phyloP scores from a whole-genome alignment of 805 yeast genomes.

The Metschnikowia colocasiae region DNA sequence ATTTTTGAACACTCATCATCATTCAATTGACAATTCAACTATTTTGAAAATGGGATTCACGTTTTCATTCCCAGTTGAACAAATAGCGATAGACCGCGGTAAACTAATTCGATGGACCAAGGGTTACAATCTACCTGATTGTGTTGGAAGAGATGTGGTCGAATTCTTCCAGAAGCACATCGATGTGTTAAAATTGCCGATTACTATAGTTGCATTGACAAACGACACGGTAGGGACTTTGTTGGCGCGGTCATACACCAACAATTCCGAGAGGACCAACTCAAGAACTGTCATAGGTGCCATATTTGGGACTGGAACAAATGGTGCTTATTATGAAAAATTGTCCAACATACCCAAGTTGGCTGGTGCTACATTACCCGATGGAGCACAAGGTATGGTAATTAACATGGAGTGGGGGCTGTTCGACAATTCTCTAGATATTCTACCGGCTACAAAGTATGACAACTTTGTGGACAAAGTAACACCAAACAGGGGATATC shows the following conservation, averaged over 20 bases:
- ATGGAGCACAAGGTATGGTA: slow-evolving; percentile 58
- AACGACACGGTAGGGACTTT: slow-evolving; percentile 96
- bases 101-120: slow-evolving; percentile 92
- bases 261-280: slow-evolving; percentile 55
- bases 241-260: slow-evolving; percentile 79
- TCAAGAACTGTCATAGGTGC: slow-evolving; percentile 83
- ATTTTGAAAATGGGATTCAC: slow-evolving; percentile 83
- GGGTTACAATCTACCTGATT: slow-evolving; percentile 84
- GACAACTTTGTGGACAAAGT: slow-evolving; percentile 67
- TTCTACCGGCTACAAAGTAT: slow-evolving; percentile 74
- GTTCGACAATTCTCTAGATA: slow-evolving; percentile 76
- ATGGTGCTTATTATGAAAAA: slow-evolving; percentile 88
- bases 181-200: slow-evolving; percentile 56
- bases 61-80: slow-evolving; percentile 89
- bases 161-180: slow-evolving; percentile 65
- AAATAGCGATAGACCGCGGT: slow-evolving; percentile 76
- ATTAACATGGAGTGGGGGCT: slow-evolving; percentile 98
- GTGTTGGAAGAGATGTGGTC: slow-evolving; percentile 82
- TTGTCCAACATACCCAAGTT: slow-evolving; percentile 72
- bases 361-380: slow-evolving; percentile 34
- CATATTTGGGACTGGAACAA: slow-evolving; percentile 96
- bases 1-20: slow-evolving; percentile 68
- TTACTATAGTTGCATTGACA: slow-evolving; percentile 79
- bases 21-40: slow-evolving; percentile 31
- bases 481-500: slow-evolving; percentile 82